Percentiles rank a stretch among this genome's conserved stretches.
These are phyloP conservation scores for Haberlea rhodopensis DNA, from an alignment of 257 asterid species.

Conservation along the genomic window DNA sequence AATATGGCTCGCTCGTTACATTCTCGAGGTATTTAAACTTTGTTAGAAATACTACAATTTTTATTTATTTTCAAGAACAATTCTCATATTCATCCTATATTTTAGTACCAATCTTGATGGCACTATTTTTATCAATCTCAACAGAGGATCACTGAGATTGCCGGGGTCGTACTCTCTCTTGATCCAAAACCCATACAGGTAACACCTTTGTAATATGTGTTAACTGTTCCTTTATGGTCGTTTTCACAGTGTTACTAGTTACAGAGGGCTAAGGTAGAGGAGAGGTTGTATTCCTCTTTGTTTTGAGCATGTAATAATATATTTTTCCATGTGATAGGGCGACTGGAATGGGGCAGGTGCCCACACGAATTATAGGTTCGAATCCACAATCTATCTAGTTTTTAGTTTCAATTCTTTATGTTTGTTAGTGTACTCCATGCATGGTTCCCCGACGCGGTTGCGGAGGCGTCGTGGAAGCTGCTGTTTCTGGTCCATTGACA, in stretches of 20 bases:
- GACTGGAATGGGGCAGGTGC: constrained; percentile 74
- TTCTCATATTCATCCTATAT: background rate
- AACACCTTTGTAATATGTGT: constrained; percentile 6
- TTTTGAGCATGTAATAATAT: too few species aligned
- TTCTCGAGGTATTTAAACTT: constrained; percentile 58
- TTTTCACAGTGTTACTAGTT: background rate
- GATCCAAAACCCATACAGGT: constrained; percentile 81
- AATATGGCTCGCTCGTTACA: constrained; percentile 82
- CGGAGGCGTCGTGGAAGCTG: too few species aligned
- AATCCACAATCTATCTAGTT: too few species aligned
- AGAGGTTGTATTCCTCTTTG: too few species aligned
- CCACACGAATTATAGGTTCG: constrained; percentile 56
- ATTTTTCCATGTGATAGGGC: constrained; percentile 32
- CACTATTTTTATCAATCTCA: background rate
- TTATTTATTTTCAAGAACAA: background rate
- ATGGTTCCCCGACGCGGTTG: too few species aligned
- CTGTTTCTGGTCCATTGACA: too few species aligned
- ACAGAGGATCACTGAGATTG: constrained; percentile 84
- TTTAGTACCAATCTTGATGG: background rate
- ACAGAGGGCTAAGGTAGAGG: too few species aligned
- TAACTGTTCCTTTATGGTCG: background rate
- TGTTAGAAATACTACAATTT: background rate
- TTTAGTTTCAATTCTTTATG: too few species aligned
- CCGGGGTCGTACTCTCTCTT: constrained; percentile 64
- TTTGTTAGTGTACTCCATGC: too few species aligned